Evolutionary conservation across 1,284 basidiomycete species (phyloP), one percentile per base, ranked within the genome.

Genomic region (Moesziomyces sp.): DNA sequence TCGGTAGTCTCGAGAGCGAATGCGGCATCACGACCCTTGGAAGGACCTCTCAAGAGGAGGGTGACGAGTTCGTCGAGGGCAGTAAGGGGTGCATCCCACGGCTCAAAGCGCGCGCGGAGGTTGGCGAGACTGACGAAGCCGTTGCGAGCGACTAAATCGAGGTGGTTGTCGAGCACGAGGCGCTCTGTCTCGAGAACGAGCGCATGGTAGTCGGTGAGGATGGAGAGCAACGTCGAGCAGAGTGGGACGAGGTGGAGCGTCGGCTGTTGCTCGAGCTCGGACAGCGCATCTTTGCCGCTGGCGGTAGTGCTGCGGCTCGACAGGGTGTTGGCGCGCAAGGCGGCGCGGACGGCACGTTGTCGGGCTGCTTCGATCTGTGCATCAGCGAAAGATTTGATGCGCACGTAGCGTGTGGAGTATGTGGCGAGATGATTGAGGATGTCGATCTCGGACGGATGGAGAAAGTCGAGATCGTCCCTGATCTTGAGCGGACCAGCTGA

Each of bases 221-320:
- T 66, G 6, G 53, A 56, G 3, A 77, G 65, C 14, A 79, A 28
- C 3, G 66, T 72, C 6, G 76, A 64, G 49, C 75, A 76, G 2
- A 79, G 67, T 2, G 75, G 76, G 8, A 70, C 66, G 7, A 78
- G 50, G 23, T 77, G 76, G n/a, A 71, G 52, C 5, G 68, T 77
- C 9, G 59, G 58, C 46, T 74, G 63, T 14, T 56, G 50, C 28
- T 69, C 65, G 6, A 70, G 40, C 47, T 64, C 57, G 6, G 58
- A 24, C 38, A 53, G 60, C 28, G 54, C 57, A 7, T 58, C 56
- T 11, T 58, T 60, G 24, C 34, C 51, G 18, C 43, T 58, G 45
- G 43, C 46, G 8, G 49, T 49, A 5, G 49, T 19, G 35, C 44
- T 58, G 45, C 52, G 52, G 10, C 28, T 58, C 6, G 66, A 45